These are phyloP conservation scores for Cetradonia linearis DNA, from an alignment of 495 filamentous ascomycete genomes.

Conservation along the genomic window DNA sequence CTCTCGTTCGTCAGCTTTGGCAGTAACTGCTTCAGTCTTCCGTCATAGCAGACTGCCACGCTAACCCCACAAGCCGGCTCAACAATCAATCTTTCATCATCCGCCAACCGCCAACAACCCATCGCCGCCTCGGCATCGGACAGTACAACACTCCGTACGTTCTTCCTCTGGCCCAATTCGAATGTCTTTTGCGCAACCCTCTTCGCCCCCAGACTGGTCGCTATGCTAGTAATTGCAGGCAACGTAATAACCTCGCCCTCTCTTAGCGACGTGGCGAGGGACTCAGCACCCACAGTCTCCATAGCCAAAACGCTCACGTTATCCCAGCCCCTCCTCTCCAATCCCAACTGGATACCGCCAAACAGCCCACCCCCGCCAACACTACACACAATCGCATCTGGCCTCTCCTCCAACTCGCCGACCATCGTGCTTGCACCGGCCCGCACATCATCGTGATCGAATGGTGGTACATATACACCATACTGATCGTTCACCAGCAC, in stretches of 20 bases:
- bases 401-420: conserved; percentile 57
- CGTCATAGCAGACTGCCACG: conserved; percentile 52
- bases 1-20: conserved; percentile 44
- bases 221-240: conserved; percentile 67
- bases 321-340: conserved; percentile 37
- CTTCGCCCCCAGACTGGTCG: conserved; percentile 66
- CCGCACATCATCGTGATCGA: conserved; percentile 83
- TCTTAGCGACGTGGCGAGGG: conserved; percentile 49
- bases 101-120: conserved; percentile 63
- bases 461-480: conserved; percentile 83
- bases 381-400: conserved; percentile 69
- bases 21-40: conserved; percentile 52
- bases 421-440: conserved; percentile 63
- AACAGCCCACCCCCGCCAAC: conserved; percentile 87
- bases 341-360: conserved; percentile 64
- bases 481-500: conserved; percentile 42
- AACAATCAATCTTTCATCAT: conserved; percentile 71
- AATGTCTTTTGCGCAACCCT: conserved; percentile 65
- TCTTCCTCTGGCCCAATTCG: conserved; percentile 44
- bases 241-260: conserved; percentile 55
- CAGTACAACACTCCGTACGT: conserved; percentile 58
- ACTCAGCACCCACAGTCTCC: conserved; percentile 75
- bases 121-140: conserved; percentile 71
- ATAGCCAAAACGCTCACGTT: conserved; percentile 58
- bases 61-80: conserved; percentile 79